These are phyloP conservation scores for Oenanthe javanica DNA, from an alignment of 140 eudicot genomes.

Conservation along the genomic window DNA sequence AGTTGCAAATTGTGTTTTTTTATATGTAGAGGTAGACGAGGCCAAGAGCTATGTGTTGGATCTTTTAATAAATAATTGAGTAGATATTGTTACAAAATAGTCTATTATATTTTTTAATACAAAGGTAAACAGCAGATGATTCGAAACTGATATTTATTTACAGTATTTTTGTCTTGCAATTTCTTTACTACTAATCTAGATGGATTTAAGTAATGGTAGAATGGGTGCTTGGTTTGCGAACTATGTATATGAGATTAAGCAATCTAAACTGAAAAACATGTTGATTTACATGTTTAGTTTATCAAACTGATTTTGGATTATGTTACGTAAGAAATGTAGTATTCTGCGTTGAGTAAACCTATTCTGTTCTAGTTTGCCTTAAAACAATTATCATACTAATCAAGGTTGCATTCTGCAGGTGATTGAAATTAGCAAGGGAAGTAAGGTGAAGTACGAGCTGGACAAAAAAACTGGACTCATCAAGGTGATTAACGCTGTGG, in stretches of 20 bases:
- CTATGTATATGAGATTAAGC: neutral
- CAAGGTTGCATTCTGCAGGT: conserved; percentile 34
- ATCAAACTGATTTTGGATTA: neutral
- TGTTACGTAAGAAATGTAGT: neutral
- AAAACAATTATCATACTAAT: too few species aligned
- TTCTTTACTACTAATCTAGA: neutral
- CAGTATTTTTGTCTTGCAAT: neutral
- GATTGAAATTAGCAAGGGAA: conserved; percentile 77
- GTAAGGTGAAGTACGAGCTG: conserved; percentile 89
- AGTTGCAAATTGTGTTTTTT: neutral
- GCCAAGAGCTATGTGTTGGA: neutral
- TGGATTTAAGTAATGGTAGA: neutral
- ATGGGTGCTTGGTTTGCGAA: neutral
- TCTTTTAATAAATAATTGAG: neutral
- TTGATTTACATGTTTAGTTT: too few species aligned
- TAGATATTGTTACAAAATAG: neutral
- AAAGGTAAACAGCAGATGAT: neutral
- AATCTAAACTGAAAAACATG: neutral
- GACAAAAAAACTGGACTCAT: conserved; percentile 83
- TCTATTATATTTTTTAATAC: neutral
- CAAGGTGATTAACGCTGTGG: conserved; percentile 42
- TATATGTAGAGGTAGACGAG: neutral
- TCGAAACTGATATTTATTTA: neutral
- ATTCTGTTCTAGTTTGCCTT: too few species aligned
- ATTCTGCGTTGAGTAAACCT: neutral